Evolutionary conservation across 2,329 filamentous ascomycete genomes (phyloP), one percentile per base, ranked within the genome.

Genomic region (Diaporthe vaccinii): DNA sequence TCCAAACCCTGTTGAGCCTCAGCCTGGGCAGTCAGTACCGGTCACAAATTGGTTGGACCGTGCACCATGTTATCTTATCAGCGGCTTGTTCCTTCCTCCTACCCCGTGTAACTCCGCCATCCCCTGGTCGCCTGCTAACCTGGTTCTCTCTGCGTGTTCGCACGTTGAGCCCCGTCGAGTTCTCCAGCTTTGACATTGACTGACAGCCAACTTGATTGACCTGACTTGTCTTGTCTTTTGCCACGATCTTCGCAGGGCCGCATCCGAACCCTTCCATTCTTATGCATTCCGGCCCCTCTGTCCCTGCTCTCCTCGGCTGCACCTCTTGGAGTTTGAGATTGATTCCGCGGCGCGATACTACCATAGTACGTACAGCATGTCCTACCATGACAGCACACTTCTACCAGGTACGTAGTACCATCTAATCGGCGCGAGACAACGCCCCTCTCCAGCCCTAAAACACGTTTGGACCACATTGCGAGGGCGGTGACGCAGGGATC

Each of bases 401-500:
- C 25, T 20, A 44, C 41, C 7, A 53, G 51, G 25, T 31, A 34
- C 20, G 14, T 41, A 22, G 61, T 9, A 25, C 62, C 36, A 53
- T 51, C 57, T 62, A 58, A 62, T 62, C 57, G 61, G 39, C 59
- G 44, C 31, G 44, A 46, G 57, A 41, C 44, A 41, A 53, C 55
- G 28, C 53, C 41, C 53, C 34, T 53, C 57, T 39, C 46, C 44
- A 72, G 55, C 55, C 69, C 55, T 22, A 72, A 72, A 53, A 49
- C 57, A 53, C 36, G 41, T 72, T 41, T 49, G 46, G 70, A 44
- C 49, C 58, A 51, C 25, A 62, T 53, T 31, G 31, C 58, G 59
- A 53, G 49, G 59, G 70, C 57, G 70, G 46, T 44, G 57, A 62
- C 70, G 28, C 28, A 72, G 70, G 44, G 59, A 62, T 58, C 59